Base-by-base conservation (phyloP, 768 basidiomycete genomes). In the Suillus plorans region DNA sequence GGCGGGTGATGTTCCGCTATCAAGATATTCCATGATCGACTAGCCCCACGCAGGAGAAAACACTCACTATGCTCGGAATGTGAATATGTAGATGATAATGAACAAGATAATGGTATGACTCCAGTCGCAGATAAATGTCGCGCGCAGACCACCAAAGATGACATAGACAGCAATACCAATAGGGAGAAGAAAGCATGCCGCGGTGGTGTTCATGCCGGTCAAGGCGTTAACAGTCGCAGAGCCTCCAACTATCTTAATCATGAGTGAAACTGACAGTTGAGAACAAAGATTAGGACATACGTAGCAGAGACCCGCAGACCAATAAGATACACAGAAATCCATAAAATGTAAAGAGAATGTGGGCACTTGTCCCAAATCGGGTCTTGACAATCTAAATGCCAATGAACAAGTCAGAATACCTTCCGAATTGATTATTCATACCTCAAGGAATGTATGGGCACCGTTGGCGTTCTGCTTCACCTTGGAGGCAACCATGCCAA, bases 381-480 rank as follows among this genome's bases (percentile, higher is more conserved):
- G 74, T 76, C 64, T 81, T 80, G 41, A 84, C 83, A 41, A 87
- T 85, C 77, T 82, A 62, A 31, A 55, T 28, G 31, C 20, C 16
- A 36, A 6, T n/a, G 18, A 39, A 39, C 36, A 56, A 53, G 18
- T n/a, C 14, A 8, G 6, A 45, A 58, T n/a, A 39, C 49, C 37
- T 22, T 28, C 14, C 2, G 34, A 41, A n/a, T 36, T 9, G 8
- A n/a, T 53, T 53, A 5, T 4, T 55, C 70, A 4, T 64, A 79
- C 81, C 70, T 88, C 85, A 31, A 86, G 74, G 68, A 85, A 87
- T 0, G 85, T 88, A 67, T 84, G 84, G 0, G 85, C 85, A 18
- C 82, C 81, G 39, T 85, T 85, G 0, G 85, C 86, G 59, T 86
- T 86, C 78, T 80, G 81, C 71, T 87, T 88, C 13, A 87, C 81